phyloP scores from a whole-genome alignment of 768 basidiomycete genomes.

The Tricholoma matsutake region DNA sequence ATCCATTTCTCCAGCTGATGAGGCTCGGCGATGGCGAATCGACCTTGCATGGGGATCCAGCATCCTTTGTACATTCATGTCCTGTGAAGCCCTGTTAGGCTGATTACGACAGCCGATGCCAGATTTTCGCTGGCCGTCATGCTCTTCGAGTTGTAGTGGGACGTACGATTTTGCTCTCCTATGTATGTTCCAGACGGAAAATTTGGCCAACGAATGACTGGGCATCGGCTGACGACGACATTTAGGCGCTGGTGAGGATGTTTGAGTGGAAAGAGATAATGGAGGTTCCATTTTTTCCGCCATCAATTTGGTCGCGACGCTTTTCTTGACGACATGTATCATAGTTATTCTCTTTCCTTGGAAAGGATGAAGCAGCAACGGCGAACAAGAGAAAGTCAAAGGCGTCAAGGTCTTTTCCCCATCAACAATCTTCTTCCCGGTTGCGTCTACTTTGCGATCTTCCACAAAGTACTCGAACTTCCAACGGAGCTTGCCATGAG shows the following conservation, averaged over 20 bases:
- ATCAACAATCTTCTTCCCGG: constrained; percentile 43
- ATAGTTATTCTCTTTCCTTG: constrained; percentile 67
- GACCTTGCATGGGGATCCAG: not conserved
- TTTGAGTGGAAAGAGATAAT: constrained; percentile 2
- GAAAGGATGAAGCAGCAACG: constrained; percentile 55
- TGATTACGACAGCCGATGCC: constrained; percentile 10
- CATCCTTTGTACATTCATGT: not conserved
- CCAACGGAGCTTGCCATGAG: constrained; percentile 54
- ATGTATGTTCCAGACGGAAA: constrained; percentile 22
- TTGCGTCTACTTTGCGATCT: constrained; percentile 46
- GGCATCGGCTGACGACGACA: not conserved
- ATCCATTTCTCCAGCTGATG: constrained; percentile 42
- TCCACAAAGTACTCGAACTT: constrained; percentile 77
- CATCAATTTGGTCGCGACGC: constrained; percentile 58
- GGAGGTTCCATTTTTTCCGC: constrained; percentile 60
- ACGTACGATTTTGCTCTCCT: constrained; percentile 27
- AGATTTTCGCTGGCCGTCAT: not conserved
- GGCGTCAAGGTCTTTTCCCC: constrained; percentile 77
- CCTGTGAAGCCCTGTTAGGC: not conserved
- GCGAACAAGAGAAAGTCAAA: constrained; percentile 72
- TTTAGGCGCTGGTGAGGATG: not conserved
- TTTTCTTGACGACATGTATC: constrained; percentile 72
- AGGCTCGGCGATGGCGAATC: constrained; percentile 39
- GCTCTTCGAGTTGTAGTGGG: constrained; percentile 10
- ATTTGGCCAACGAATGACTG: not conserved